Percentiles rank a stretch among this genome's conserved stretches.
phyloP scores from a whole-genome alignment of 208 protist species.

The Vickermania ingenoplastis region DNA sequence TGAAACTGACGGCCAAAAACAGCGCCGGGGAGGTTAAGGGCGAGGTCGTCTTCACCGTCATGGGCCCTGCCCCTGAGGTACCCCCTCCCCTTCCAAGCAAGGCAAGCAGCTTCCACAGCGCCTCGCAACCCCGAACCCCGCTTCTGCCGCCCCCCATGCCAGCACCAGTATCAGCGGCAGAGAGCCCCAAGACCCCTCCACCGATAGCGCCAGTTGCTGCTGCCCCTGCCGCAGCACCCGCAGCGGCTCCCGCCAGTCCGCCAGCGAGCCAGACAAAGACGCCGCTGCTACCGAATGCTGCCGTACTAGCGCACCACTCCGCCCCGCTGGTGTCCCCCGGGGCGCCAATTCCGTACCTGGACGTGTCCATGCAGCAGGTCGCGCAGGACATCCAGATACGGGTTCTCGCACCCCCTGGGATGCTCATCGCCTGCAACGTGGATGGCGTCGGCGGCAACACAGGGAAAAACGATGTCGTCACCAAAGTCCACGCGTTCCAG shows the following conservation, averaged over 20 bases:
- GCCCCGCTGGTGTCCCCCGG: background rate
- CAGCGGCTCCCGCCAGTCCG: background rate
- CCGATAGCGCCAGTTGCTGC: background rate
- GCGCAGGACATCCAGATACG: conserved; percentile 45
- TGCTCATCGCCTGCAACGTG: conserved; percentile 61
- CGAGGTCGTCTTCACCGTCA: conserved; percentile 35
- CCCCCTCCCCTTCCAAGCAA: background rate
- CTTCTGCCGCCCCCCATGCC: background rate
- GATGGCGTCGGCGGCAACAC: conserved; percentile 53
- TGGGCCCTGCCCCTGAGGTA: conserved; percentile 13
- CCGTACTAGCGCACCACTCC: background rate
- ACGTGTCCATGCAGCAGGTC: conserved; percentile 38
- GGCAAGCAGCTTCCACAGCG: background rate
- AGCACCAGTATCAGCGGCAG: background rate
- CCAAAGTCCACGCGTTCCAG: conserved; percentile 26
- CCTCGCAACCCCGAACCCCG: background rate
- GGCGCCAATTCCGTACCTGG: conserved; percentile 42
- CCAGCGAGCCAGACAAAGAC: background rate
- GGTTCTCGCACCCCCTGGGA: conserved; percentile 32
- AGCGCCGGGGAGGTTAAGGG: conserved; percentile 26
- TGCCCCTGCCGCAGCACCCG: background rate
- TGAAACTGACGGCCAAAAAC: conserved; percentile 51
- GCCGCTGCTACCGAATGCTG: background rate
- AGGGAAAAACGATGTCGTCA: conserved; percentile 40
- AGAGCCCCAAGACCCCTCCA: background rate